Evolutionary conservation across 2,329 filamentous ascomycete genomes (phyloP), one percentile per base, ranked within the genome.

Genomic region (Clonostachys solani): DNA sequence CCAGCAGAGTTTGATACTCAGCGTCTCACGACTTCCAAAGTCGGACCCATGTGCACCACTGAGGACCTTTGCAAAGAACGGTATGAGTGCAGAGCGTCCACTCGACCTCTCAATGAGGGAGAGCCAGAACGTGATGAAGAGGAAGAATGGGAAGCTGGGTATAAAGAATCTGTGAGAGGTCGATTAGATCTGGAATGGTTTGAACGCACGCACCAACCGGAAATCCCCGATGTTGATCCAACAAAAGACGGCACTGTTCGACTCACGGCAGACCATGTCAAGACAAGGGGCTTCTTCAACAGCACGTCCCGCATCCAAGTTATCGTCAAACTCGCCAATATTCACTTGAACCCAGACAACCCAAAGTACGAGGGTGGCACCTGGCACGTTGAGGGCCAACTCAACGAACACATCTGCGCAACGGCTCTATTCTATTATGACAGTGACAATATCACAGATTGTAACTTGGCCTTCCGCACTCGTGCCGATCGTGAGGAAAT

Each of bases 381-480:
- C 2, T 83, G 78, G 74, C 78, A 82, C 52, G 56, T 79, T 3
- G 79, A 82, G 52, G 78, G 79, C n/a, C 65, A 67, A 50, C 52
- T 72, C 9, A 86, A 87, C 54, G 83, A 87, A 60, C 77, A 77
- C 52, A 84, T 88, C 37, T 76, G 74, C 52, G 81, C 81, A 0
- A 82, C 81, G 0, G 78, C 82, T 1, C 64, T 87, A 16, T 83
- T 82, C 60, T 83, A 83, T 59, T 80, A 80, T 53, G 77, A 83
- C 49, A 65, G 60, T 42, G 72, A 81, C 0, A 88, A 88, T 58
- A 75, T 86, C 45, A 76, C 75, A 1, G 67, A 75, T 2, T 72
- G 69, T 43, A 56, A 54, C 5, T 67, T 86, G 5, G 62, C 64
- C 4, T 83, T 86, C 56, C 74, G 66, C 9, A 75, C 74, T n/a